Base-by-base conservation (phyloP, 1,284 basidiomycete genomes). In the Trichosporon ovoides region DNA sequence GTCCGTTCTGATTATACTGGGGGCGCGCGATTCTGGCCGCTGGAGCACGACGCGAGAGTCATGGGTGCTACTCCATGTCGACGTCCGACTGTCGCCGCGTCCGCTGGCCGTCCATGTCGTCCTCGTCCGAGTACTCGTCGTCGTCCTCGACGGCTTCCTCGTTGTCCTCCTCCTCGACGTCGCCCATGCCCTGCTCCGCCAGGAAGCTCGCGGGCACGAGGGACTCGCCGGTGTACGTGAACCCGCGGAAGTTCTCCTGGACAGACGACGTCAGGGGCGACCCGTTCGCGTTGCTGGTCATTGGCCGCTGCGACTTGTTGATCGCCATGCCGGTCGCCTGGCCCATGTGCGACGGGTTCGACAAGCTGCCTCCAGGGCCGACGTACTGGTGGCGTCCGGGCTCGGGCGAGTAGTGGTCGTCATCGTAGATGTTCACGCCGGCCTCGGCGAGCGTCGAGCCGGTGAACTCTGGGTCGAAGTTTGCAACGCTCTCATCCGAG, bases 401-500 rank as follows among this genome's bases (percentile, higher is more conserved):
- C 38, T 63, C 63, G 40, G 36, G 53, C 12, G 56, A 58, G 31
- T 46, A 61, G 52, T 73, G 71, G n/a, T 75, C 88, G 40, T 85
- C 83, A 52, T 83, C 80, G 64, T 84, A 80, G 51, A 81, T 81
- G 34, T 82, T 78, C n/a, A 81, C 77, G 16, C 86, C 88, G 33
- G 74, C 74, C 38, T 74, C 74, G 37, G 67, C 61, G 34, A 76
- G 61, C 1, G 72, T 69, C 24, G 74, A 71, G 62, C 71, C 73
- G 7, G 96, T 99, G 77, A 99, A 99, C 78, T 98, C 94, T 38
- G 92, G 90, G 76, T 99, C 96, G 75, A 99, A 99, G 81, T 98
- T 98, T 67, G 88, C 87, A 33, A 93, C 93, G 22, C 88, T 92
- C 78, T 99, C 96, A 81, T 99, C 96, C 24, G 92, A 96, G 75